Conservation (phyloP, 2,329 filamentous ascomycete genomes). For the Trichoderma harzianum region DNA sequence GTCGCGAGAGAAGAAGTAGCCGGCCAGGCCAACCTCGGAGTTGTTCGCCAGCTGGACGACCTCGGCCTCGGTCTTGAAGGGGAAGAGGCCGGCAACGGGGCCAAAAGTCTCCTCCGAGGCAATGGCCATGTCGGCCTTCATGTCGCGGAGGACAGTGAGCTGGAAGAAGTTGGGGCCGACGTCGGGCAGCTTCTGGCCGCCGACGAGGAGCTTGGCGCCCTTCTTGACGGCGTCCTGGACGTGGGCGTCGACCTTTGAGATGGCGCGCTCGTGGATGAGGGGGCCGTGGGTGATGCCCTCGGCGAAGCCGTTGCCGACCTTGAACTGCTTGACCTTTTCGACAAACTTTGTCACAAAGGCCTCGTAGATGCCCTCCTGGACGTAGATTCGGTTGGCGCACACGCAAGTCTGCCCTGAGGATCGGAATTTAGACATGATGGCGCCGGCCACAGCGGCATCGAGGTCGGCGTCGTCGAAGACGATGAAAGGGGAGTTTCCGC, state of each 20-base stretch:
- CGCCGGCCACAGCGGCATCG: slow-evolving; percentile 77
- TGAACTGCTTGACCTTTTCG: slow-evolving; percentile 69
- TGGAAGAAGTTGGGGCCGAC: slow-evolving; percentile 85
- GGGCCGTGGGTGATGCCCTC: slow-evolving; percentile 73
- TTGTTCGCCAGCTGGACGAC: slow-evolving; percentile 80
- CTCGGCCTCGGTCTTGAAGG: slow-evolving; percentile 84
- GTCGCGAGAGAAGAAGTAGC: slow-evolving; percentile 82
- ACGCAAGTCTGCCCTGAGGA: slow-evolving; percentile 95
- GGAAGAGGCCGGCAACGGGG: slow-evolving; percentile 84
- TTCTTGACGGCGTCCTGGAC: slow-evolving; percentile 75
- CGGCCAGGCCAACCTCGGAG: slow-evolving; percentile 82
- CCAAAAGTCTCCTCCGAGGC: slow-evolving; percentile 92
- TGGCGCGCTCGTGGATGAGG: slow-evolving; percentile 78
- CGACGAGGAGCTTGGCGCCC: slow-evolving; percentile 70
- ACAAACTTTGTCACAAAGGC: slow-evolving; percentile 66
- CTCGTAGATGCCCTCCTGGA: slow-evolving; percentile 76
- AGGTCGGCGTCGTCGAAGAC: slow-evolving; percentile 95
- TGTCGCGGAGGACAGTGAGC: slow-evolving; percentile 82
- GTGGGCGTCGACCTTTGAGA: slow-evolving; percentile 75
- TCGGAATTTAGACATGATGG: slow-evolving; percentile 86
- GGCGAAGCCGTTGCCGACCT: slow-evolving; percentile 71
- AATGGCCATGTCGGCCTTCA: slow-evolving; percentile 81
- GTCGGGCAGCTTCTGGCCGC: slow-evolving; percentile 70
- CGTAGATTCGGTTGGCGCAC: slow-evolving; percentile 78
- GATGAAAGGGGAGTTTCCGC: slow-evolving; percentile 93